Evolutionary conservation across 2,329 filamentous ascomycete species (phyloP).

Genomic region (Apiospora arundinis): DNA sequence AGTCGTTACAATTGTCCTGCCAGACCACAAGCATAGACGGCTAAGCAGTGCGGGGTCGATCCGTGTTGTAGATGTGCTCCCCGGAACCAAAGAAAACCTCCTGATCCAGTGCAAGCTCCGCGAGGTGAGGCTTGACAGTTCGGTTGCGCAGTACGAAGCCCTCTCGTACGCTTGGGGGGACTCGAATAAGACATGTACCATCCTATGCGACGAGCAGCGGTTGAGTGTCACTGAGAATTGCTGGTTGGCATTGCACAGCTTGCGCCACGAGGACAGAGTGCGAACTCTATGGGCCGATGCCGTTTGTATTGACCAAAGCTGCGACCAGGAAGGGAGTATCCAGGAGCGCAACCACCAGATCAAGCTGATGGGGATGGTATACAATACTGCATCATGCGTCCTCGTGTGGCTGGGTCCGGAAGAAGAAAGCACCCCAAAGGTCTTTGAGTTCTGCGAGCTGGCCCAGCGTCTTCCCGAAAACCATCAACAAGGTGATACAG

Average conservation of each 20-base stretch:
- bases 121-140: background rate
- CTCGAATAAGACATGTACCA: background rate
- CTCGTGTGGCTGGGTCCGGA: background rate
- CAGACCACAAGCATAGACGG: background rate
- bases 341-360: conserved; percentile 4
- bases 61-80: background rate
- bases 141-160: background rate
- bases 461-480: background rate
- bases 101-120: background rate
- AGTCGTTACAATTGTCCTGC: too few relatives aligned
- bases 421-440: background rate
- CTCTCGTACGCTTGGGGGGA: conserved; percentile 10
- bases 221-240: background rate
- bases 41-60: background rate
- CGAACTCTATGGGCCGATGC: conserved; percentile 4
- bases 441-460: background rate
- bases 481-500: background rate
- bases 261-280: background rate
- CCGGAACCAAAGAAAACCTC: background rate
- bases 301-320: background rate
- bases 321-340: background rate
- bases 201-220: background rate
- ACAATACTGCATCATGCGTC: background rate
- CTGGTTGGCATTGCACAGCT: background rate
- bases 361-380: background rate